phyloP scores from a whole-genome alignment of 208 protist genomes.

The Angomonas ambiguus region DNA sequence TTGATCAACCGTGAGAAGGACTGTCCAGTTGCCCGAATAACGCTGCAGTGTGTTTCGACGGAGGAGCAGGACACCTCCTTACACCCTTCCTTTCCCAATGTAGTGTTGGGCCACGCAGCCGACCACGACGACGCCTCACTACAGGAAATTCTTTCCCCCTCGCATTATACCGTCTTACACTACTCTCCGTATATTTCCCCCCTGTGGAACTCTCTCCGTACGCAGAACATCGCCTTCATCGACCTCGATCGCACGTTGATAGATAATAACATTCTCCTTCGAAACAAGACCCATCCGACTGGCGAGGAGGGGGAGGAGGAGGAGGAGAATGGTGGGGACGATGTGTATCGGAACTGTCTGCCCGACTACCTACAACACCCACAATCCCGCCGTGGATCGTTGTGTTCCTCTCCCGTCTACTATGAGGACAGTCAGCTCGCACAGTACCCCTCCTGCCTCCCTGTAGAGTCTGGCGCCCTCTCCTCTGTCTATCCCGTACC shows the following conservation, averaged over 20 bases:
- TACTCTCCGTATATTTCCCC: conserved; percentile 61
- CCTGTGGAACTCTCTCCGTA: conserved; percentile 50
- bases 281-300: no score
- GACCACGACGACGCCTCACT: conserved; percentile 6
- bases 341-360: not conserved
- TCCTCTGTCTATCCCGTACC: not conserved
- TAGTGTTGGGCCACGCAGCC: no score
- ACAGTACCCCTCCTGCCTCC: not conserved
- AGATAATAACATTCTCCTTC: conserved; percentile 67
- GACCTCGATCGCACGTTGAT: conserved; percentile 85
- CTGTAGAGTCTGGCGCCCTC: no score
- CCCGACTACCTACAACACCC: not conserved
- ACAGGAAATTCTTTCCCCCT: no score
- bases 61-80: no score
- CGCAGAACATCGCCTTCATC: conserved; percentile 63
- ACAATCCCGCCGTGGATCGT: not conserved
- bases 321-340: not conserved
- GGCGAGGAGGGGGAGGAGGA: not conserved
- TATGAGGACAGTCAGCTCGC: not conserved
- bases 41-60: no score
- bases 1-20: conserved; percentile 43
- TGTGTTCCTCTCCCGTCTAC: not conserved
- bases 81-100: no score
- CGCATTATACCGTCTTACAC: no score
- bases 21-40: conserved; percentile 54